Percentiles rank a stretch among this genome's conserved stretches.
Conservation (phyloP, 257 asterid genomes). For the Ilex asprella region DNA sequence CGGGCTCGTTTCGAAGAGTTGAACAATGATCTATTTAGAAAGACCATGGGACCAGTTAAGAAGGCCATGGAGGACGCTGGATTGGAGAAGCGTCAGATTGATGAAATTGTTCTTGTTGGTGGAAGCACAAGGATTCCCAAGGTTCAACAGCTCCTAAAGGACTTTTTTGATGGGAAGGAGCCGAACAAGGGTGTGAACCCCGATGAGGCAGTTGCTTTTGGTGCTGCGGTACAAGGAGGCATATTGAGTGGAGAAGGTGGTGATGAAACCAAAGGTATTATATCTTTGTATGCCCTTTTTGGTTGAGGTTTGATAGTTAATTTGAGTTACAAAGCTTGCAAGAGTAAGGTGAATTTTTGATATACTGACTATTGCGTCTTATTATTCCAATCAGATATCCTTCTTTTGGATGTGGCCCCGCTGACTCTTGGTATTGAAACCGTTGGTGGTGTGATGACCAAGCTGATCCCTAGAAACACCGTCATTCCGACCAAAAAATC, state of each 20-base stretch:
- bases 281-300: not conserved
- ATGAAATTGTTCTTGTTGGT: conserved; percentile 10
- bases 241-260: conserved; percentile 9
- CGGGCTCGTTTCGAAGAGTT: conserved; percentile 9
- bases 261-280: conserved; percentile 14
- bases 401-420: conserved; percentile 8
- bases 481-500: conserved; percentile 11
- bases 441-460: conserved; percentile 10
- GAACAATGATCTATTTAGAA: conserved; percentile 8
- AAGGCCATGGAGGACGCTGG: conserved; percentile 12
- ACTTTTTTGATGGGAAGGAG: conserved; percentile 12
- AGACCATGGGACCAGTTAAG: conserved; percentile 7
- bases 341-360: not conserved
- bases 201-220: conserved; percentile 13
- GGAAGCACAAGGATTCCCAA: conserved; percentile 16
- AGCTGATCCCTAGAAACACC: conserved; percentile 6
- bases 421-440: conserved; percentile 9
- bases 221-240: conserved; percentile 8
- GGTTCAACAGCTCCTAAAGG: conserved; percentile 13
- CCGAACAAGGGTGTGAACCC: conserved; percentile 8
- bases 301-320: no score
- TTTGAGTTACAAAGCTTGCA: not conserved
- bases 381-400: not conserved
- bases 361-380: not conserved
- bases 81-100: conserved; percentile 5